Evolutionary conservation across 2,329 filamentous ascomycete genomes (phyloP), one percentile per base, ranked within the genome.

Genomic region (Nectriaceae sp.): DNA sequence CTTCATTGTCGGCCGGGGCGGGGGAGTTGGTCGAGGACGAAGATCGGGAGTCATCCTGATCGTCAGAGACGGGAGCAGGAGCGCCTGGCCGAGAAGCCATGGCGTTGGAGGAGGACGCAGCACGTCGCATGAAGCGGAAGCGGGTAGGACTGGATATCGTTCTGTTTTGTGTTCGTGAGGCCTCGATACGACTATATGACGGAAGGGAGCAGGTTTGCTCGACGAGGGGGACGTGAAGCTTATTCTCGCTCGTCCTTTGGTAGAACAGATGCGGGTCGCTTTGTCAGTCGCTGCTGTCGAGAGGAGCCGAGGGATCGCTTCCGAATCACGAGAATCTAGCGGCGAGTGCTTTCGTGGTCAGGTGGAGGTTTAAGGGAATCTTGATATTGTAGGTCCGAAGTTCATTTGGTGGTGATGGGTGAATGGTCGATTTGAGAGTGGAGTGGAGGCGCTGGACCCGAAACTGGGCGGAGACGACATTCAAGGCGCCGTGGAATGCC

Each of bases 1-100:
- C 93, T 65, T 92, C 88, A 71, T 95, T 90, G 65, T 90, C 88
- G 66, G 83, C 84, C 44, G 87, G 84, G 43, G 80, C 83, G 38
- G 88, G 88, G 2, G 88, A 91, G 65, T 87, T 89, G 49, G 85
- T 88, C 6, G 88, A 88, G 5, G 86, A 89, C 3, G 79, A 81
- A 2, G 79, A 81, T 53, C 79, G 74, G 36, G 79, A 83, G 62
- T 82, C 79, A 54, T 79, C 72, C 49, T 72, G 71, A 4, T 71
- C 64, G 33, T 75, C 73, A 21, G 66, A 51, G 45, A 36, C 57
- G 50, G 19, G 56, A 49, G 54, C 47, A 44, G 61, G 38, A 53
- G 49, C 47, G 46, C 53, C 57, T 36, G 54, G 44, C 50, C 59
- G 53, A 49, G 58, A 57, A 54, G 61, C 61, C 61, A 62, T 62